Evolutionary conservation across 2,329 filamentous ascomycete species (phyloP).

Genomic region (Dothistroma pini): DNA sequence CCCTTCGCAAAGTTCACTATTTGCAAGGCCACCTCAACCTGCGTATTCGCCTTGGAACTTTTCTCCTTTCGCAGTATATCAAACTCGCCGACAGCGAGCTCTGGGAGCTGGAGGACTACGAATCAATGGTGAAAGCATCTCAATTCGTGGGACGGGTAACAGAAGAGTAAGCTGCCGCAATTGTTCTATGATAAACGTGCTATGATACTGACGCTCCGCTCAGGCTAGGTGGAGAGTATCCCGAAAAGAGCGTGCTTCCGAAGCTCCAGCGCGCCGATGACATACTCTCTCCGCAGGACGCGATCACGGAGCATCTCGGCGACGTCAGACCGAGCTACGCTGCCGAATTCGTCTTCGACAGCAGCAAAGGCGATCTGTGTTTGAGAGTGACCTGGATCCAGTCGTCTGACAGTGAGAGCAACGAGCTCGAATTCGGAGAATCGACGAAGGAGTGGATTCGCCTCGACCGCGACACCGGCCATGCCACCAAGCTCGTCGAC

Average conservation of each 20-base stretch:
- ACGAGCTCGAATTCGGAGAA: slow-evolving; percentile 2
- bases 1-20: slow-evolving; percentile 32
- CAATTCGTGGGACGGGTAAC: slow-evolving; percentile 32
- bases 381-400: slow-evolving; percentile 29
- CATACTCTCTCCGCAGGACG: slow-evolving; percentile 26
- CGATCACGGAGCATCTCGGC: slow-evolving; percentile 19
- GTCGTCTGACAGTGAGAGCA: slow-evolving; percentile 3
- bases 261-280: slow-evolving; percentile 19
- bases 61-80: slow-evolving; percentile 28
- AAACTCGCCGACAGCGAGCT: slow-evolving; percentile 16
- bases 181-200: not conserved
- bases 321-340: slow-evolving; percentile 30
- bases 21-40: slow-evolving; percentile 35
- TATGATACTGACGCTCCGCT: slow-evolving; percentile 7
- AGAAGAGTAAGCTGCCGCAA: slow-evolving; percentile 31
- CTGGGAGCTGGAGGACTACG: slow-evolving; percentile 33
- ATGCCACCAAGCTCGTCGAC: slow-evolving; percentile 26
- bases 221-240: slow-evolving; percentile 29
- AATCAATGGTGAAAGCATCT: slow-evolving; percentile 30
- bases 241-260: slow-evolving; percentile 22
- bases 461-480: slow-evolving; percentile 25
- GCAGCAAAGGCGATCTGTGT: slow-evolving; percentile 23
- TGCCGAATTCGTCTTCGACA: slow-evolving; percentile 30
- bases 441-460: slow-evolving; percentile 27
- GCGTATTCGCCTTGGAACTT: slow-evolving; percentile 37